These are phyloP conservation scores for Colletotrichum musicola DNA, from an alignment of 2,329 filamentous ascomycete species.

Conservation along the genomic window DNA sequence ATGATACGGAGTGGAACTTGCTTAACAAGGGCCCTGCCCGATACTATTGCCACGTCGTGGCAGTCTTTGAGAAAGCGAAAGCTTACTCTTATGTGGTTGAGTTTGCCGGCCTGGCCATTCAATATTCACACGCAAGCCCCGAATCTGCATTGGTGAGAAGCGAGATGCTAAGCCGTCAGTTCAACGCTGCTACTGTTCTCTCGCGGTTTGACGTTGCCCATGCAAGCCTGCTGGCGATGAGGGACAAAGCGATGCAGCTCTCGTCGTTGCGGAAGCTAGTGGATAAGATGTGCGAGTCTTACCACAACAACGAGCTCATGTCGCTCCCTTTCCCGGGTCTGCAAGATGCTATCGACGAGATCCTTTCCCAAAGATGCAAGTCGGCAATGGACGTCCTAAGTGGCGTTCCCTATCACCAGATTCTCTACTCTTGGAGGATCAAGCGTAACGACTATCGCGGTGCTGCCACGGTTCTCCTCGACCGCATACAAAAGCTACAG, in stretches of 20 bases:
- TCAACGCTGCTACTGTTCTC: slow-evolving; percentile 83
- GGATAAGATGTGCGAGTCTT: slow-evolving; percentile 76
- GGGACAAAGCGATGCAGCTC: slow-evolving; percentile 77
- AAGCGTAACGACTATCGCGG: slow-evolving; percentile 89
- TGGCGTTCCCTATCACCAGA: slow-evolving; percentile 83
- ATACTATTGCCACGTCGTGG: slow-evolving; percentile 89
- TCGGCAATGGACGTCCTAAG: slow-evolving; percentile 74
- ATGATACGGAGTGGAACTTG: slow-evolving; percentile 78
- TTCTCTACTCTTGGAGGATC: slow-evolving; percentile 92
- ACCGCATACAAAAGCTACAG: slow-evolving; percentile 73
- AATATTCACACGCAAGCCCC: slow-evolving; percentile 63
- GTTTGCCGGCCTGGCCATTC: slow-evolving; percentile 82
- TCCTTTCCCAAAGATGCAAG: slow-evolving; percentile 79
- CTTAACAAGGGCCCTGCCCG: slow-evolving; percentile 80
- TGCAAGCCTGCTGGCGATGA: slow-evolving; percentile 79
- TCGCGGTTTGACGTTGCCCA: slow-evolving; percentile 88
- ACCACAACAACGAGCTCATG: slow-evolving; percentile 76
- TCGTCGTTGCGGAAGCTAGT: slow-evolving; percentile 79
- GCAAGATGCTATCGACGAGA: slow-evolving; percentile 81
- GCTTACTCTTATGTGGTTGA: slow-evolving; percentile 86
- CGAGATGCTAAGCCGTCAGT: slow-evolving; percentile 85
- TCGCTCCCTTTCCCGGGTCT: slow-evolving; percentile 83
- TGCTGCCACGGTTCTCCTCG: slow-evolving; percentile 72
- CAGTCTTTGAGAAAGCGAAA: slow-evolving; percentile 82
- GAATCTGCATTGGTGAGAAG: slow-evolving; percentile 62